phyloP scores from a whole-genome alignment of 352 stramenopile species.

The Paralagenidium karlingii region DNA sequence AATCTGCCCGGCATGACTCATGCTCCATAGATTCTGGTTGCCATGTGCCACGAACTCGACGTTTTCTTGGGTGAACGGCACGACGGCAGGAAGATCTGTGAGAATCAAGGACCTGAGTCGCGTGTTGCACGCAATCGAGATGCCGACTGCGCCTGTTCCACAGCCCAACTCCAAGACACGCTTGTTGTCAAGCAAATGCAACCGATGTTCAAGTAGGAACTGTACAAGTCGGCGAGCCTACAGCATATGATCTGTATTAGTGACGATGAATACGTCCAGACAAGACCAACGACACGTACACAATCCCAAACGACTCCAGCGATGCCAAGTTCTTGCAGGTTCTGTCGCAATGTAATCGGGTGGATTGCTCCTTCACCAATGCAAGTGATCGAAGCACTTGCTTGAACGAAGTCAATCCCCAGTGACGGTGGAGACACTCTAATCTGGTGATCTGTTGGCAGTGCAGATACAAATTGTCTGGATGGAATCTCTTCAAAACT shows the following conservation, averaged over 20 bases:
- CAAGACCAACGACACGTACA: constrained; percentile 14
- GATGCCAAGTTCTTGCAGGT: constrained; percentile 30
- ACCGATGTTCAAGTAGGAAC: constrained; percentile 21
- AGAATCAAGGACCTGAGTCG: constrained; percentile 23
- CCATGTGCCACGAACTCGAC: constrained; percentile 7
- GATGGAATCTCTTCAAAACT: too few relatives aligned
- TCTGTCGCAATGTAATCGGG: constrained; percentile 20
- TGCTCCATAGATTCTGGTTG: neutral
- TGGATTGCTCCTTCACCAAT: constrained; percentile 6
- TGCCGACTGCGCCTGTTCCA: constrained; percentile 33
- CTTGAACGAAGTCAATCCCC: constrained; percentile 42
- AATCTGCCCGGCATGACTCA: constrained; percentile 3
- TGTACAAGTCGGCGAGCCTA: constrained; percentile 30
- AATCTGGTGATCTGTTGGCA: too few relatives aligned
- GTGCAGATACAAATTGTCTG: too few relatives aligned
- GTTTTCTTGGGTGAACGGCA: constrained; percentile 28
- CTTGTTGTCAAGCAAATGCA: constrained; percentile 11
- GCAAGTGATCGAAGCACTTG: constrained; percentile 22
- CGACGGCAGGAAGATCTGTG: constrained; percentile 34
- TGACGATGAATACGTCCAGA: neutral
- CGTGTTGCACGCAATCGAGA: constrained; percentile 17
- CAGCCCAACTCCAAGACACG: constrained; percentile 42
- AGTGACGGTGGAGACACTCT: constrained; percentile 15
- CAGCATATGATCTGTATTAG: neutral
- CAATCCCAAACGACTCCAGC: constrained; percentile 68